phyloP scores from a whole-genome alignment of 495 filamentous ascomycete genomes.

The Astrocystis sublimbata region DNA sequence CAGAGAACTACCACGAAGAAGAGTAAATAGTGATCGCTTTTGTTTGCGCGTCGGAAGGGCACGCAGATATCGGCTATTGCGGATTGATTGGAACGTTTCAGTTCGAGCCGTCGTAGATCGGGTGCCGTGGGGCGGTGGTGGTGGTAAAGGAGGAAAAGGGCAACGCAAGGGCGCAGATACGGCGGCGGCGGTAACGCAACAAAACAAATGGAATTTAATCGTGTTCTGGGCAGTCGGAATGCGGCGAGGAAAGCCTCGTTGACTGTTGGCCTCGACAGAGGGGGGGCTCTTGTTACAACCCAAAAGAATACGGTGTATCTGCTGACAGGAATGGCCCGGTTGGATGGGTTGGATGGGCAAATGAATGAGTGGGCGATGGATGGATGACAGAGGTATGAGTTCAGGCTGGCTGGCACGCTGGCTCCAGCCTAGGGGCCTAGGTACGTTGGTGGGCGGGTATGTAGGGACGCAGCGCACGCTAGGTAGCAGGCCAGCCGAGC shows the following conservation, averaged over 20 bases:
- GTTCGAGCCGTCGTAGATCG: conserved; percentile 11
- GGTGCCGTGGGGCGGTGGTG: not conserved
- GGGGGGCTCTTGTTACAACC: conserved; percentile 1
- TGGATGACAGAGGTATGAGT: conserved; percentile 22
- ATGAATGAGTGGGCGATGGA: conserved; percentile 17
- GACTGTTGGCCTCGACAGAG: not conserved
- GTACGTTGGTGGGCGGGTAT: too few species aligned
- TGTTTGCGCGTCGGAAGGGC: conserved; percentile 10
- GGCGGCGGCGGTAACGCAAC: conserved; percentile 3
- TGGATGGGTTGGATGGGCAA: conserved; percentile 13
- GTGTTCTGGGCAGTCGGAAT: not conserved
- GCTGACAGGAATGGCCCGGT: conserved; percentile 8
- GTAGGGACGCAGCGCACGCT: too few species aligned
- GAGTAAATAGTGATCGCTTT: conserved; percentile 5
- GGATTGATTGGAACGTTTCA: conserved; percentile 22
- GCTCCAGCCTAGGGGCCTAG: too few species aligned
- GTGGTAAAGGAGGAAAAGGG: conserved; percentile 12
- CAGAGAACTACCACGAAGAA: not conserved
- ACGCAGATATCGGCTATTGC: conserved; percentile 2
- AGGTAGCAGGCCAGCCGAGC: not conserved
- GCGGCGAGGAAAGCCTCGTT: not conserved
- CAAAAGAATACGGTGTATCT: conserved; percentile 11
- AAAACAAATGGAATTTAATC: conserved; percentile 19
- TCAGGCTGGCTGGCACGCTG: too few species aligned
- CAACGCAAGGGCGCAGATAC: conserved; percentile 10